Evolutionary conservation across 225 moss, liverwort and hornwort species (phyloP), one percentile per base, ranked within the genome.

Genomic region (Polytrichum formosum): DNA sequence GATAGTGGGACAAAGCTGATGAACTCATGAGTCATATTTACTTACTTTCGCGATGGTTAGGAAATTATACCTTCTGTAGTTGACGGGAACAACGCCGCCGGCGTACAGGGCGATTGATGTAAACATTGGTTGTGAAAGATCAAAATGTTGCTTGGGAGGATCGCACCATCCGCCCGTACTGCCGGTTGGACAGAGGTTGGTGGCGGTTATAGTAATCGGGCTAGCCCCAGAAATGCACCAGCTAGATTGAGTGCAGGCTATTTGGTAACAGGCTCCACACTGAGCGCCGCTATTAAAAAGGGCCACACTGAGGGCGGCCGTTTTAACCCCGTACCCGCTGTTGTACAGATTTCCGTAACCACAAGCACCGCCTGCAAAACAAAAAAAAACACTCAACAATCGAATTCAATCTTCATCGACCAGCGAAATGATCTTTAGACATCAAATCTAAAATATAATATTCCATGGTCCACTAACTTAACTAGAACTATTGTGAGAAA

Each of bases 141-240:
- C 91, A 67, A 91, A 93, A 55, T 93, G 93, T 59, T 91, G 85
- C 22, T 82, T 73, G 23, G 93, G 93, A 27, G 75, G 56, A 64
- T 94, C 90, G 26, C 94, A 94, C 94, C 94, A 94, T 0, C 94
- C 91, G 21, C 94, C 94, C 10, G 74, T 77, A 71, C 82, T 75
- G 56, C 83, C 88, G 0, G 86, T 88, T 0, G 94, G 94, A 74
- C 91, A 94, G 71, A 94, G 85, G 69, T 94, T 94, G 58, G 91
- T 94, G 1, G 88, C 90, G 0, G 91, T 94, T 31, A 94, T 85
- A 63, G 82, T 77, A 53, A 94, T 88, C 1, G 81, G 33, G 0
- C 71, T 31, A 20, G 60, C 28, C 54, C 84, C 81, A 35, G 75
- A 17, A 7, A 75, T 68, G 68, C 94, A 94, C 64, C 78, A 88